phyloP scores from a whole-genome alignment of 306 rosid genomes.

The Malus sylvestris region DNA sequence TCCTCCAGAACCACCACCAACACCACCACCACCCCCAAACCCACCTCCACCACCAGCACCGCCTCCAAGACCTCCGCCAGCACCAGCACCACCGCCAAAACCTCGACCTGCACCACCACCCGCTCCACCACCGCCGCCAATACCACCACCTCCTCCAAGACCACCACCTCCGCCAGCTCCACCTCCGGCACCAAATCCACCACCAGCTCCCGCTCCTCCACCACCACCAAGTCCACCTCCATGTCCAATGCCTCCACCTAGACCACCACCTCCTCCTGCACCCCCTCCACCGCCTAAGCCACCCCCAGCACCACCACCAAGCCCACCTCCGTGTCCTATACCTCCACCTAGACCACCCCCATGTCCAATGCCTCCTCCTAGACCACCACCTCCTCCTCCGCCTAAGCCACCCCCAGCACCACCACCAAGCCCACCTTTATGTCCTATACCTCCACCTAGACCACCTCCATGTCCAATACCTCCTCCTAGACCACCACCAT shows the following conservation, averaged over 20 bases:
- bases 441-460: too few relatives aligned
- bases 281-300: conserved; percentile 30
- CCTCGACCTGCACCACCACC: conserved; percentile 32
- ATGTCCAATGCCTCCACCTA: not conserved
- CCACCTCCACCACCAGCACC: conserved; percentile 17
- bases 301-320: not conserved
- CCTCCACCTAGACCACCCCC: too few relatives aligned
- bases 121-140: conserved; percentile 21
- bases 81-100: conserved; percentile 22
- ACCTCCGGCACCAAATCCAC: conserved; percentile 18
- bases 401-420: conserved; percentile 21
- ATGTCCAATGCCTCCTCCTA: not conserved
- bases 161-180: conserved; percentile 26
- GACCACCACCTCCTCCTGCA: conserved; percentile 6
- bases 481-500: too few relatives aligned
- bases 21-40: conserved; percentile 21
- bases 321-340: too few relatives aligned
- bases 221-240: conserved; percentile 30
- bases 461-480: too few relatives aligned
- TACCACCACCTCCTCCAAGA: conserved; percentile 20
- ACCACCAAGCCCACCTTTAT: too few relatives aligned
- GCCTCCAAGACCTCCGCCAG: conserved; percentile 10
- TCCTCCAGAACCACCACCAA: conserved; percentile 11
- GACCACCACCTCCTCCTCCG: conserved; percentile 20
- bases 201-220: conserved; percentile 11